Conservation (phyloP, 345 rosid species). For the Dipteronia dyeriana region DNA sequence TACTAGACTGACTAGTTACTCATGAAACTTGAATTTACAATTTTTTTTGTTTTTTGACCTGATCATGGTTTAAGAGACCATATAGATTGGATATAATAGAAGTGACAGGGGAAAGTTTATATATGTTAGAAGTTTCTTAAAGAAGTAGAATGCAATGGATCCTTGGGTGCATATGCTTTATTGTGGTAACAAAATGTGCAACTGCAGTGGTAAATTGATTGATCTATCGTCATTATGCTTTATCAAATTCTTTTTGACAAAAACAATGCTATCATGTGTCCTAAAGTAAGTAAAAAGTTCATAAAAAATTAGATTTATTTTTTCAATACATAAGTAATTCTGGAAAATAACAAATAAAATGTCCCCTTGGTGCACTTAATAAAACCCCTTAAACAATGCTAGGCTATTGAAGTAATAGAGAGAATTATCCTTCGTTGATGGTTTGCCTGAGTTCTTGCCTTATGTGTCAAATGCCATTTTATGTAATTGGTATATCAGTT, state of each 20-base stretch:
- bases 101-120: neutral
- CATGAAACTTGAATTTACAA: neutral
- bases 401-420: neutral
- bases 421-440: neutral
- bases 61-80: neutral
- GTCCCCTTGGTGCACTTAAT: neutral
- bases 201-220: neutral
- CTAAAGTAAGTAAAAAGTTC: neutral
- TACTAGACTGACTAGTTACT: neutral
- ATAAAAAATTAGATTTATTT: neutral
- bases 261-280: neutral
- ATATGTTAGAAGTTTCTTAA: neutral
- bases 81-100: neutral
- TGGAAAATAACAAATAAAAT: neutral
- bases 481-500: neutral
- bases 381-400: neutral
- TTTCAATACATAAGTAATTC: neutral
- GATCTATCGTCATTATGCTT: neutral
- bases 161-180: neutral
- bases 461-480: neutral
- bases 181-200: neutral
- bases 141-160: neutral
- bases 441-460: neutral
- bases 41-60: neutral
- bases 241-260: neutral